Base-by-base conservation (phyloP, 371 early-diverging fungal species). In the Actinomortierella ambigua region DNA sequence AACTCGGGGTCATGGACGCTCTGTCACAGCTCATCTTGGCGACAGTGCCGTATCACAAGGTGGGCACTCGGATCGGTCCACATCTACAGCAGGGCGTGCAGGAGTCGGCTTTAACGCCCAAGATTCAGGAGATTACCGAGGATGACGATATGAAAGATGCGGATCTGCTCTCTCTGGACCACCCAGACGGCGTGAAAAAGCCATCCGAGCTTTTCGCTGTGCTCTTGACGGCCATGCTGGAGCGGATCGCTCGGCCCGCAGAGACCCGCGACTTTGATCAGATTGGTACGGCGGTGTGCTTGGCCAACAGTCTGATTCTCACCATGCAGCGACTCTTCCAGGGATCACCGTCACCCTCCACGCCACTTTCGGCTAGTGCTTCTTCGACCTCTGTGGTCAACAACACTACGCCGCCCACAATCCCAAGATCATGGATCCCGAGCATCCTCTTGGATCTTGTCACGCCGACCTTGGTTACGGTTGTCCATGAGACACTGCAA, bases 1-100 rank as follows among this genome's bases (percentile, higher is more conserved):
- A 61, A 29, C 55, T 61, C 24, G 62, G 55, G 9, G 56, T 55
- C 20, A 29, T 55, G 17, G 62, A 61, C 22, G 51, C 55, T 22
- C 50, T 61, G 2, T 61, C 62, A 6, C 54, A 55, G 51, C 26
- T 55, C 20, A 20, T 55, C 8, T 15, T 61, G 22, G 42, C 17
- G 7, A 61, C 56, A 5, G 50, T 43, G 1, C 55, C 62, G 26
- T 61, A 42, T 42, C 50, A 61, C 34, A 4, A 34, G 34, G 11
- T 34, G 7, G 34, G 34, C 11, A 34, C 34, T 11, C 4, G 11
- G 11, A 34, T 34, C 11, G 34, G 34, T 6, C 4, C 34, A 34
- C 34, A 34, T n/a, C n/a, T n/a, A n/a, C n/a, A n/a, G n/a, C n/a
- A n/a, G n/a, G n/a, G n/a, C n/a, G n/a, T n/a, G n/a, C n/a, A n/a